Conservation (phyloP, 2,329 filamentous ascomycete species). For the Incumbomyces lentus region DNA sequence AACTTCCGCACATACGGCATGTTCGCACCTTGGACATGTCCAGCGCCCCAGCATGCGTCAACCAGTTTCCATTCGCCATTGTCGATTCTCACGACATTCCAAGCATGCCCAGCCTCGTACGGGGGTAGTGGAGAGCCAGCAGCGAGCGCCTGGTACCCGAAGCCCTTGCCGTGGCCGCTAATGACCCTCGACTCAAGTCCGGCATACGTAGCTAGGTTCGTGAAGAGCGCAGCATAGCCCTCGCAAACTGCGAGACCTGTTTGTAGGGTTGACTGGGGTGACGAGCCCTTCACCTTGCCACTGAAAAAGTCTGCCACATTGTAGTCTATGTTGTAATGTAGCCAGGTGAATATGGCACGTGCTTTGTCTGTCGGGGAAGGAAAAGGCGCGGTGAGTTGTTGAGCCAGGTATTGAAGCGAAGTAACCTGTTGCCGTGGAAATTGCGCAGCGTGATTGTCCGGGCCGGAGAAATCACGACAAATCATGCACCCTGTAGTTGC, state of each 20-base stretch:
- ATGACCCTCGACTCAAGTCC: slow-evolving; percentile 70
- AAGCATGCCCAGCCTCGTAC: slow-evolving; percentile 62
- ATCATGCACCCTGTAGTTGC: slow-evolving; percentile 49
- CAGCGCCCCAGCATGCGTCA: slow-evolving; percentile 89
- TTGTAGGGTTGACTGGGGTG: slow-evolving; percentile 62
- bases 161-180: slow-evolving; percentile 76
- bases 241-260: slow-evolving; percentile 79
- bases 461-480: slow-evolving; percentile 78
- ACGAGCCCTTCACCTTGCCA: slow-evolving; percentile 54
- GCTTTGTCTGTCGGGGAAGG: slow-evolving; percentile 80
- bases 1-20: slow-evolving; percentile 59
- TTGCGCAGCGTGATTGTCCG: slow-evolving; percentile 66
- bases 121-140: slow-evolving; percentile 58
- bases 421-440: slow-evolving; percentile 66
- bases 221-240: slow-evolving; percentile 78
- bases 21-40: slow-evolving; percentile 47
- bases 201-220: slow-evolving; percentile 64
- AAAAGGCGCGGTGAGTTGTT: slow-evolving; percentile 68
- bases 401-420: slow-evolving; percentile 64
- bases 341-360: slow-evolving; percentile 85
- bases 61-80: slow-evolving; percentile 81
- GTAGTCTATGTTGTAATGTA: slow-evolving; percentile 86
- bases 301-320: slow-evolving; percentile 71
- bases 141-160: slow-evolving; percentile 53
- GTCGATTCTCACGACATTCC: slow-evolving; percentile 88